phyloP scores from a whole-genome alignment of 1,139 yeast genomes.

The Geotrichum siamense region DNA sequence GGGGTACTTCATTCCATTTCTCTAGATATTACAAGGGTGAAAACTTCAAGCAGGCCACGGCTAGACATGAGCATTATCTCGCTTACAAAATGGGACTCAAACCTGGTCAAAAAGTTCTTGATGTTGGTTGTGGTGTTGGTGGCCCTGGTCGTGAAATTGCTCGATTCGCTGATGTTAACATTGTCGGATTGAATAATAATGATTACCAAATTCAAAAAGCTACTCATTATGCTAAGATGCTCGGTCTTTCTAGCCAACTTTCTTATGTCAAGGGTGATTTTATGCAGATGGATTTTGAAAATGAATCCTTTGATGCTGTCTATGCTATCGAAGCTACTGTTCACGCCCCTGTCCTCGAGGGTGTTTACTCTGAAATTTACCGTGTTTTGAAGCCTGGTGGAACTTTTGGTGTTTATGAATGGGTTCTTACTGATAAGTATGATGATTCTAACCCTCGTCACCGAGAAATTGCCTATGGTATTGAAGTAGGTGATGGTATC shows the following conservation, averaged over 20 bases:
- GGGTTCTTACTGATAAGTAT: conserved; percentile 96
- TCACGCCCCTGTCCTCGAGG: conserved; percentile 94
- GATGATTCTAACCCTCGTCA: conserved; percentile 85
- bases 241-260: conserved; percentile 63
- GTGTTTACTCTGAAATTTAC: conserved; percentile 91
- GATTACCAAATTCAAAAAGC: conserved; percentile 94
- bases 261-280: conserved; percentile 94
- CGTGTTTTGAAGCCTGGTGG: conserved; percentile 98
- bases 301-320: conserved; percentile 87
- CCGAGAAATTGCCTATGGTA: conserved; percentile 93
- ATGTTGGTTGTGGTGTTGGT: conserved; percentile 99
- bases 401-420: conserved; percentile 93
- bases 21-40: conserved; percentile 91
- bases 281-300: conserved; percentile 97
- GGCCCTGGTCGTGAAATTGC: conserved; percentile 97
- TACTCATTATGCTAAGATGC: conserved; percentile 63
- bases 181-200: conserved; percentile 91
- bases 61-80: conserved; percentile 92
- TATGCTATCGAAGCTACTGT: conserved; percentile 98
- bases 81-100: conserved; percentile 78
- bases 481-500: conserved; percentile 97
- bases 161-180: conserved; percentile 78
- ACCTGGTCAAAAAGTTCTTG: conserved; percentile 81
- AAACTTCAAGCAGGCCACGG: conserved; percentile 88
- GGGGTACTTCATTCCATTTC: conserved; percentile 99